phyloP scores from a whole-genome alignment of 495 filamentous ascomycete genomes.

The Patellaria atrata region DNA sequence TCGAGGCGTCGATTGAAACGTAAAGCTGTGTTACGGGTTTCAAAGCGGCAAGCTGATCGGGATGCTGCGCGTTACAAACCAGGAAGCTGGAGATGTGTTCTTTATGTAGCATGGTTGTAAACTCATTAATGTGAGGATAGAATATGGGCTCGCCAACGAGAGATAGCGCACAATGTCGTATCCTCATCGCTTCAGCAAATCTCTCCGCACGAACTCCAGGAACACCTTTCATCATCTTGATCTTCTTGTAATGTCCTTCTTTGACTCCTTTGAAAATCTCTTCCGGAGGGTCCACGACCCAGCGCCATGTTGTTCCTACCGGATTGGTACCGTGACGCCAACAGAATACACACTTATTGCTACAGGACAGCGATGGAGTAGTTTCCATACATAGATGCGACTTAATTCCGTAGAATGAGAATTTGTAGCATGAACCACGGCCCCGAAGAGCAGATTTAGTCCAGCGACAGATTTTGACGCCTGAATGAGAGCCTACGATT shows the following conservation, averaged over 20 bases:
- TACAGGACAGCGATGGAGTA: constrained; percentile 86
- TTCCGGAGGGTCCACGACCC: constrained; percentile 82
- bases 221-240: constrained; percentile 89
- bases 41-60: constrained; percentile 70
- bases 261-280: constrained; percentile 81
- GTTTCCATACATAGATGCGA: constrained; percentile 98
- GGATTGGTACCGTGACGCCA: constrained; percentile 97
- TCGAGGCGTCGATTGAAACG: constrained; percentile 87
- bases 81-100: constrained; percentile 88
- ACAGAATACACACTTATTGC: constrained; percentile 97
- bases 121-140: constrained; percentile 92
- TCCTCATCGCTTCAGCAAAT: constrained; percentile 83
- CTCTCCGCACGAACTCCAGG: constrained; percentile 84
- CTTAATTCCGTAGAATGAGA: constrained; percentile 86
- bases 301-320: constrained; percentile 90
- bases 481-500: constrained; percentile 88
- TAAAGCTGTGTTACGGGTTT: constrained; percentile 84
- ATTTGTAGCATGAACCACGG: constrained; percentile 93
- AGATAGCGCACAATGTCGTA: constrained; percentile 79
- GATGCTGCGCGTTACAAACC: constrained; percentile 97
- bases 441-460: constrained; percentile 96
- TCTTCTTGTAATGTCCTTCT: constrained; percentile 86
- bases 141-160: constrained; percentile 95
- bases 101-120: constrained; percentile 62
- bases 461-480: constrained; percentile 97